These are phyloP conservation scores for Nitzschia palea DNA, from an alignment of 108 stramenopile genomes.

Conservation along the genomic window DNA sequence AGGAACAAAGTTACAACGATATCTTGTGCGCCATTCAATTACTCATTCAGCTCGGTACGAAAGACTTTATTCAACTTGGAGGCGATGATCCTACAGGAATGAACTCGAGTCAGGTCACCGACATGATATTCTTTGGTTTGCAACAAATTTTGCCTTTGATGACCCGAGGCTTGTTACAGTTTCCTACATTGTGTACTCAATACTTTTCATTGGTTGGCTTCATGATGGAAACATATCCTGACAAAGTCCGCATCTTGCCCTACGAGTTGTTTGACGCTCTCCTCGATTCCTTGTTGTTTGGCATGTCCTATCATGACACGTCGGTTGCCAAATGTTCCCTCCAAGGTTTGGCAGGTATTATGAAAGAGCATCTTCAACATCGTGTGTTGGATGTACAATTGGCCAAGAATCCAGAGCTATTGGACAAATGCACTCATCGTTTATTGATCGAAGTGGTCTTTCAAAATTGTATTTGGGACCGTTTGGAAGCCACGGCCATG, in stretches of 20 bases:
- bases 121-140: conserved; percentile 85
- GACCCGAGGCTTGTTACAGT: conserved; percentile 82
- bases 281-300: conserved; percentile 81
- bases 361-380: conserved; percentile 61
- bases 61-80: conserved; percentile 83
- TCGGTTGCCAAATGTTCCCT: conserved; percentile 72
- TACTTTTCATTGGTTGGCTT: conserved; percentile 85
- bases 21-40: conserved; percentile 82
- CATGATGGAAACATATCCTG: conserved; percentile 88
- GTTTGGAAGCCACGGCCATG: conserved; percentile 72
- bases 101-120: conserved; percentile 76
- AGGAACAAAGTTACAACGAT: conserved; percentile 86
- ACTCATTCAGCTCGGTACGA: conserved; percentile 82
- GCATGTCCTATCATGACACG: conserved; percentile 76
- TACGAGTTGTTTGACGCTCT: conserved; percentile 80
- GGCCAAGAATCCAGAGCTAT: conserved; percentile 19
- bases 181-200: conserved; percentile 68
- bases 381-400: conserved; percentile 30
- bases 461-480: conserved; percentile 74
- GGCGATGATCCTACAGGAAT: conserved; percentile 38
- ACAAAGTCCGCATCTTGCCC: conserved; percentile 65
- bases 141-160: conserved; percentile 86
- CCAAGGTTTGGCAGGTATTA: conserved; percentile 70
- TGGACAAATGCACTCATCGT: conserved; percentile 63
- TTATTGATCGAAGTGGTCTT: conserved; percentile 77